Base-by-base conservation (phyloP, 352 stramenopile genomes). In the Phytophthora aleatoria region DNA sequence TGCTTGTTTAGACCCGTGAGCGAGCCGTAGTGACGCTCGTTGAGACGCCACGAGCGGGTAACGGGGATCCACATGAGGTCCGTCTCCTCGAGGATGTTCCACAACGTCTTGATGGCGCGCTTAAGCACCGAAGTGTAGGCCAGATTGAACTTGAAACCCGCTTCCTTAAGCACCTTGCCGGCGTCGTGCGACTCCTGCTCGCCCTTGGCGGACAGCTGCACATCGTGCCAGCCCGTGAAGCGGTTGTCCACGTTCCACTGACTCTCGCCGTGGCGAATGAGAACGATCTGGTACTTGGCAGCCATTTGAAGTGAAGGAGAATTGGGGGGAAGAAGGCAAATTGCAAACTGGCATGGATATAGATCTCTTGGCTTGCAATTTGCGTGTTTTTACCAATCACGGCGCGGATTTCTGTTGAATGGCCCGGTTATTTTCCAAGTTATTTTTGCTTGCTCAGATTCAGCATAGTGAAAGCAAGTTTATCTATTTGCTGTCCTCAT, bases 191-290 rank as follows among this genome's bases (percentile, higher is more conserved):
- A 98, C 77, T 99, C 97, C 55, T 95, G 72, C 61, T 95, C 83
- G 60, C 86, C 81, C 53, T 83, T 92, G 31, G 62, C 74, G 42
- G 92, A 97, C 20, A 99, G 85, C 50, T 91, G 94, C 59, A 98
- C 96, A 73, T 99, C 97, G 69, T 98, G 89, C 98, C 98, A 99
- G 51, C 98, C 97, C 41, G 97, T 99, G 83, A 99, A 99, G 72
- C 94, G 93, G 82, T 99, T 99, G 73, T 98, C 88, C 39, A 98
- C 84, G 83, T 99, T 99, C 97, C 97, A 99, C 49, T 97, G 94
- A 45, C 89, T 98, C 81, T 99, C 96, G 75, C 97, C 96, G 83
- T 99, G 96, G 72, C 96, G 87, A 47, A 96, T 94, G n/a, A 96
- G 58, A 44, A 95, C 87, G 61, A 95, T 79, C 71, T 92, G 84